Conservation (phyloP, 257 asterid species). For the Plantago major region DNA sequence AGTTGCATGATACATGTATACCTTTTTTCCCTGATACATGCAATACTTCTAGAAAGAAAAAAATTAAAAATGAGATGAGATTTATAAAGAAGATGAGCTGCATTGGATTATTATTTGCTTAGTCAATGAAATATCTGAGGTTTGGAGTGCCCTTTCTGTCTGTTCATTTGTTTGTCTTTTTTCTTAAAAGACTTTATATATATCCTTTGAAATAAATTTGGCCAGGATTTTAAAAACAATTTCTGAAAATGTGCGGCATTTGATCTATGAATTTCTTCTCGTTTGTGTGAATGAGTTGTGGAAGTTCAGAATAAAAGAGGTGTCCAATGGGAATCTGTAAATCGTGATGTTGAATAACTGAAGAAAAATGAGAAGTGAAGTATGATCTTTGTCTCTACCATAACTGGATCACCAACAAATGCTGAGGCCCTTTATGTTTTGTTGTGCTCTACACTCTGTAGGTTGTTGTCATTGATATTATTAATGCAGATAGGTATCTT, state of each 20-base stretch:
- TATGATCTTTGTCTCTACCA: too few species aligned
- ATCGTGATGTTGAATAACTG: slow-evolving; percentile 8
- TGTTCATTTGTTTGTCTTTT: not conserved
- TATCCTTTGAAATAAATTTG: not conserved
- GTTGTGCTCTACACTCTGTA: not conserved
- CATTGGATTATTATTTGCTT: not conserved
- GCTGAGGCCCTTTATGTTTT: too few species aligned
- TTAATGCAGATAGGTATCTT: not conserved
- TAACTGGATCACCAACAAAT: too few species aligned
- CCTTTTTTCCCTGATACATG: not conserved
- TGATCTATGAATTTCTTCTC: not conserved
- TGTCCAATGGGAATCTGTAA: not conserved
- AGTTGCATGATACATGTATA: not conserved
- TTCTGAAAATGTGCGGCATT: not conserved
- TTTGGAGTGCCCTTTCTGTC: not conserved
- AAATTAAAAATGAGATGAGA: slow-evolving; percentile 3
- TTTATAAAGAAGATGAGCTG: slow-evolving; percentile 7
- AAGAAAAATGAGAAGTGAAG: not conserved
- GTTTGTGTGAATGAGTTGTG: not conserved
- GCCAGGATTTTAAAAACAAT: not conserved
- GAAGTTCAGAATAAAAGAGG: slow-evolving; percentile 11
- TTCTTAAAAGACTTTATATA: not conserved
- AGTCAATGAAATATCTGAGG: not conserved
- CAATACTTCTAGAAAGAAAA: not conserved
- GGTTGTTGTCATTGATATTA: not conserved